These are phyloP conservation scores for Bifiguratus adelaidae DNA, from an alignment of 192 early-diverging fungal species.

Conservation along the genomic window DNA sequence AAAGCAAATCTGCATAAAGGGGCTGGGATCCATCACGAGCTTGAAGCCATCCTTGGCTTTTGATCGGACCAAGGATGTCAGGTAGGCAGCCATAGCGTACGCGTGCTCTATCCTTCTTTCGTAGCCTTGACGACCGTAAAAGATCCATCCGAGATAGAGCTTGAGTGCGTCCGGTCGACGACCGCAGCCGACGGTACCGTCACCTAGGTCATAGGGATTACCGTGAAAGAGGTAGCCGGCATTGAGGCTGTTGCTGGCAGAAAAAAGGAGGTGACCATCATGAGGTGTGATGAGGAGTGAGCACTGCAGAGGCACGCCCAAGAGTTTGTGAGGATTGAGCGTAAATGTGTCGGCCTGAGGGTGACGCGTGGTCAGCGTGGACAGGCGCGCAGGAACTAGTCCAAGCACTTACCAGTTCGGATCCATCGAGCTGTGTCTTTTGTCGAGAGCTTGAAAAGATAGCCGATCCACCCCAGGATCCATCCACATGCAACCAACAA, in stretches of 20 bases:
- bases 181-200: constrained; percentile 72
- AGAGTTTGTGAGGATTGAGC: constrained; percentile 75
- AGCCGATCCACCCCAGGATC: constrained; percentile 64
- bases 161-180: constrained; percentile 71
- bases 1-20: constrained; percentile 54
- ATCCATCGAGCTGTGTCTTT: constrained; percentile 32
- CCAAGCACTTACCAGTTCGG: constrained; percentile 20
- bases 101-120: constrained; percentile 43
- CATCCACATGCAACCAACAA: constrained; percentile 73
- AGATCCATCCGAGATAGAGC: constrained; percentile 69
- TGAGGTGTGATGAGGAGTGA: constrained; percentile 51
- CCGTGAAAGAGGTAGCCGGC: constrained; percentile 65
- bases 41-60: constrained; percentile 20
- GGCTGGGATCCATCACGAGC: constrained; percentile 26
- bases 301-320: constrained; percentile 72
- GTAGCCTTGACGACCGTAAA: constrained; percentile 55
- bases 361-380: not conserved
- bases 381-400: not conserved
- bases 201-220: constrained; percentile 56
- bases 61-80: constrained; percentile 23
- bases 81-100: constrained; percentile 30
- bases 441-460: constrained; percentile 41
- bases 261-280: constrained; percentile 31
- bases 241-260: constrained; percentile 44
- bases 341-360: constrained; percentile 52